Base-by-base conservation (phyloP, 2,329 filamentous ascomycete species). In the Arachnomyces sp. region DNA sequence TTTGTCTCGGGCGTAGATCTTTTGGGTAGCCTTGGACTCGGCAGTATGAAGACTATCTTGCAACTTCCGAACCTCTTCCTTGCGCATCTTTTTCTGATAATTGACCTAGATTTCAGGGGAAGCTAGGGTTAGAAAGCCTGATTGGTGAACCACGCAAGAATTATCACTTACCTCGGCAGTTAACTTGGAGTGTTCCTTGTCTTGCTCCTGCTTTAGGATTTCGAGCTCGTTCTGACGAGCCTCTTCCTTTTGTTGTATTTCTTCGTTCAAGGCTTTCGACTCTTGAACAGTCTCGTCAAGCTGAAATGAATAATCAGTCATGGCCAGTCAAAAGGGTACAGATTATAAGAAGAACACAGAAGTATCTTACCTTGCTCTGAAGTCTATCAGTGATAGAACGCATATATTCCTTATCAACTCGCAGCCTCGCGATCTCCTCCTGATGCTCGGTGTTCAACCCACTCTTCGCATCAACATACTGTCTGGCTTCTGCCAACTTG, bases 1-100 rank as follows among this genome's bases (percentile, higher is more conserved):
- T 40, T 53, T 58, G 11, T 56, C 52, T 37, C 55, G 61, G 8
- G 42, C 38, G 39, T 61, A 56, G n/a, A 55, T 36, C 7, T 59
- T 53, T 21, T 52, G 59, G 3, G 47, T 44, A 4, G 52, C 47
- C 40, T 52, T 49, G 8, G 43, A 46, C 12, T 50, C 52, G 25
- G 51, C 43, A 38, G 47, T 42, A 16, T 59, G 53, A 44, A 60
- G 52, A 16, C 40, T 38, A 8, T 38, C 38, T 33, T 52, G 53
- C 29, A 64, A 35, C n/a, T 46, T 43, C 5, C 37, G 36, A n/a
- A 50, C 51, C 29, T 59, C 52, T 14, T 56, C 51, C 21, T 52
- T 53, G 32, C 53, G 49, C 6, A 44, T 40, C 53, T 63, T 34
- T 25, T 25, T 25, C 21, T 25, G 21, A n/a, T 33, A 5, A 18